Evolutionary conservation across 139 green algal genomes (phyloP).

Genomic region (Chlorella ohadii): DNA sequence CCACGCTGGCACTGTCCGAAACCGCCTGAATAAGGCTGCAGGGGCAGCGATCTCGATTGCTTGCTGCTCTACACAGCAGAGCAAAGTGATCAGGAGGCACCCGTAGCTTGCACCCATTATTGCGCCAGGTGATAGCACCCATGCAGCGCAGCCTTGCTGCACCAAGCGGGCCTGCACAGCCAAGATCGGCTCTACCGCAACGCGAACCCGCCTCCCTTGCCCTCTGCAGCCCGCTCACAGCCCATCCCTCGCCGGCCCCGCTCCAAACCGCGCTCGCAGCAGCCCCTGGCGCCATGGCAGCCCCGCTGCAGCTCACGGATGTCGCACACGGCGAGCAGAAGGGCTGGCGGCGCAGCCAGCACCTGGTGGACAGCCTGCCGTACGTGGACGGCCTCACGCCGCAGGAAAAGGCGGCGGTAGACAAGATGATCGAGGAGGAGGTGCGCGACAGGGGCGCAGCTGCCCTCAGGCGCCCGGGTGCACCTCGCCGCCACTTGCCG

Average conservation of each 20-base stretch:
- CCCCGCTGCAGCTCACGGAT: conserved; percentile 49
- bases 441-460: conserved; percentile 33
- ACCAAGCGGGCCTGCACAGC: too few relatives aligned
- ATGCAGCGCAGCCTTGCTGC: too few relatives aligned
- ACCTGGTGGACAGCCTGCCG: conserved; percentile 80
- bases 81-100: too few relatives aligned
- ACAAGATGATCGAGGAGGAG: conserved; percentile 83
- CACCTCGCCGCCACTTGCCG: not conserved
- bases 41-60: too few relatives aligned
- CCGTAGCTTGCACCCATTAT: too few relatives aligned
- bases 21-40: too few relatives aligned
- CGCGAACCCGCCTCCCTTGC: not conserved
- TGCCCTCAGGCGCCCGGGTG: not conserved
- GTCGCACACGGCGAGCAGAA: conserved; percentile 46
- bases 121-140: too few relatives aligned
- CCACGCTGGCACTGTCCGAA: too few relatives aligned
- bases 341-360: conserved; percentile 63
- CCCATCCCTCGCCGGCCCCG: not conserved
- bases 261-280: not conserved
- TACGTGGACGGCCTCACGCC: conserved; percentile 76
- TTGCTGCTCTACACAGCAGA: too few relatives aligned
- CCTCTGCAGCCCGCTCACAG: not conserved
- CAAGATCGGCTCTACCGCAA: too few relatives aligned
- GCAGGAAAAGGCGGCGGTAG: conserved; percentile 57
- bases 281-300: not conserved